These are phyloP conservation scores for Globisporangium middletonii DNA, from an alignment of 352 stramenopile genomes.

Conservation along the genomic window DNA sequence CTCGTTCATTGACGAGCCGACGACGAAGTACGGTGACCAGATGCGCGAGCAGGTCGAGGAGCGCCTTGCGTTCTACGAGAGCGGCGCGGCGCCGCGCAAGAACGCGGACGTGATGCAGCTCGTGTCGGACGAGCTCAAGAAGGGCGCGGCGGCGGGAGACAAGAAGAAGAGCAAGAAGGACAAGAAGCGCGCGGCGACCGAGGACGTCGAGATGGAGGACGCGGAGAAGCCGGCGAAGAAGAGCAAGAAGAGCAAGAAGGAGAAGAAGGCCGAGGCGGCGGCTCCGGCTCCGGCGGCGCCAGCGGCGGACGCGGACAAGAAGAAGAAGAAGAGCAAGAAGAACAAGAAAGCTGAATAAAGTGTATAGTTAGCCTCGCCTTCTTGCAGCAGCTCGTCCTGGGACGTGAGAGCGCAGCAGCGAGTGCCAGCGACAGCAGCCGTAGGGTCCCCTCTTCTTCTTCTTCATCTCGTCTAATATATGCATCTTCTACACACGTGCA, in stretches of 20 bases:
- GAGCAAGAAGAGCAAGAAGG: slow-evolving; percentile 75
- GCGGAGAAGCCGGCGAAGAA: slow-evolving; percentile 73
- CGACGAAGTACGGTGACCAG: slow-evolving; percentile 97
- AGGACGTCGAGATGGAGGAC: slow-evolving; percentile 50
- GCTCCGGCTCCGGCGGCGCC: slow-evolving; percentile 11
- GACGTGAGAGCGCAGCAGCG: neutral
- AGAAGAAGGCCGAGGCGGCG: slow-evolving; percentile 33
- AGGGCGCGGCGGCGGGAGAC: slow-evolving; percentile 54
- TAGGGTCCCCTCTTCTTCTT: neutral
- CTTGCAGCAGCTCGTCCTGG: neutral
- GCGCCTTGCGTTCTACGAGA: slow-evolving; percentile 99
- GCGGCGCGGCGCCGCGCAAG: slow-evolving; percentile 94
- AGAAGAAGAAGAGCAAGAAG: slow-evolving; percentile 79
- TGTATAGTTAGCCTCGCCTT: slow-evolving; percentile 31
- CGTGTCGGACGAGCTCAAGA: slow-evolving; percentile 90
- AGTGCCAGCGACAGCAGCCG: neutral
- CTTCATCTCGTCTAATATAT: slow-evolving; percentile 2
- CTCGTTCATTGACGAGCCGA: slow-evolving; percentile 96
- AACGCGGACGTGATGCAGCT: slow-evolving; percentile 99
- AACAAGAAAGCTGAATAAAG: slow-evolving; percentile 75
- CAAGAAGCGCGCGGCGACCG: slow-evolving; percentile 68
- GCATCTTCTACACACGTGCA: neutral
- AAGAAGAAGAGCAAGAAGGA: slow-evolving; percentile 60
- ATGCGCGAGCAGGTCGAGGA: slow-evolving; percentile 99
- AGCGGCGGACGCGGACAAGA: slow-evolving; percentile 42